Conservation (phyloP, 106 monocot genomes). For the Amphibolis antarctica region DNA sequence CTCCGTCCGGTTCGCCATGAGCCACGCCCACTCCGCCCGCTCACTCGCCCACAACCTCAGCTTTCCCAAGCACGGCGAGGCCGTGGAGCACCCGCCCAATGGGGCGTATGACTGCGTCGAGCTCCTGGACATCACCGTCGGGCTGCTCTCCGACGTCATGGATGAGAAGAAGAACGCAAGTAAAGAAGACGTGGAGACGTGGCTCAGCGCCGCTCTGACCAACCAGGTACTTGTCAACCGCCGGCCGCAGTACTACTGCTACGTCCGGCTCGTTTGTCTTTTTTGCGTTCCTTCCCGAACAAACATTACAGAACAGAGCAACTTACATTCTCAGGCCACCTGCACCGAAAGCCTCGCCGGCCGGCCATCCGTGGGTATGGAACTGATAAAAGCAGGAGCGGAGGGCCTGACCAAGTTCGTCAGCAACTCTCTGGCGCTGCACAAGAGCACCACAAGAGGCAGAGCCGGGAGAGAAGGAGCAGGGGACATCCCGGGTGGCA, state of each 20-base stretch:
- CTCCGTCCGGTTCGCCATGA: constrained; percentile 1
- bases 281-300: no score
- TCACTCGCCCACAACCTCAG: constrained; percentile 4
- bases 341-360: constrained; percentile 18
- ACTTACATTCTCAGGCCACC: no score
- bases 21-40: background rate
- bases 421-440: constrained; percentile 50
- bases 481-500: background rate
- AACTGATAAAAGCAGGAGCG: constrained; percentile 10
- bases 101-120: constrained; percentile 46
- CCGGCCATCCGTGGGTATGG: background rate
- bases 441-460: constrained; percentile 3
- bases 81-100: background rate
- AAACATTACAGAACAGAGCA: no score
- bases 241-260: no score
- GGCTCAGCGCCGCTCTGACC: constrained; percentile 59
- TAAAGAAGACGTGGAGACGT: constrained; percentile 23
- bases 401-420: constrained; percentile 18
- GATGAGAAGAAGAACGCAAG: background rate
- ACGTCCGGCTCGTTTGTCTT: no score
- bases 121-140: constrained; percentile 37
- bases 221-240: no score
- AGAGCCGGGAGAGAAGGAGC: no score
- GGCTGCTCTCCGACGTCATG: constrained; percentile 26
- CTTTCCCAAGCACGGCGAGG: background rate